Conservation (phyloP, 2,329 filamentous ascomycete species). For the Venturia effusa region DNA sequence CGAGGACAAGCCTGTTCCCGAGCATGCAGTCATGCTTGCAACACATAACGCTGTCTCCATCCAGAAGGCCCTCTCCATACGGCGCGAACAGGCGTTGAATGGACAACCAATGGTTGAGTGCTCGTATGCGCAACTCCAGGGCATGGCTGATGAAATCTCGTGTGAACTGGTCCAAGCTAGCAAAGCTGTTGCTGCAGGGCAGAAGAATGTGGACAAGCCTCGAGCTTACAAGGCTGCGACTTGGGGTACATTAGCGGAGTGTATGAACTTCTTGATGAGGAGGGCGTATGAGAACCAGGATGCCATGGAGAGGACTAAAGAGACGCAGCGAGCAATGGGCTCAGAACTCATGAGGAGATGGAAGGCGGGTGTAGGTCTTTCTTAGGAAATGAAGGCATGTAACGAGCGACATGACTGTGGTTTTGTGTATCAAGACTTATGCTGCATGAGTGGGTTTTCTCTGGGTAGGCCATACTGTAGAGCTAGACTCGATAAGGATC, state of each 20-base stretch:
- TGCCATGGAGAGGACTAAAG: conserved; percentile 44
- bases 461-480: neutral
- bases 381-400: neutral
- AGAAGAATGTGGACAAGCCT: conserved; percentile 29
- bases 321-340: conserved; percentile 41
- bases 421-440: neutral
- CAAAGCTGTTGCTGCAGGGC: conserved; percentile 26
- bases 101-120: conserved; percentile 36
- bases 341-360: conserved; percentile 34
- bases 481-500: neutral
- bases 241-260: conserved; percentile 55
- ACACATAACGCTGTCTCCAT: conserved; percentile 74
- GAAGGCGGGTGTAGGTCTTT: conserved; percentile 3
- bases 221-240: conserved; percentile 45
- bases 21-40: conserved; percentile 58
- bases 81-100: conserved; percentile 32
- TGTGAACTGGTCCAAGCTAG: conserved; percentile 39
- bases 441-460: neutral
- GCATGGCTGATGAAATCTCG: conserved; percentile 92
- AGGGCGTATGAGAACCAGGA: conserved; percentile 52
- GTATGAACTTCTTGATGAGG: conserved; percentile 61
- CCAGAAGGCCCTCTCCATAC: conserved; percentile 37
- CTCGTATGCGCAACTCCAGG: conserved; percentile 71
- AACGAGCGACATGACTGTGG: neutral
- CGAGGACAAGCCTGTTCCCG: conserved; percentile 23